Base-by-base conservation (phyloP, 2,329 filamentous ascomycete genomes). In the Epichloe sibirici region DNA sequence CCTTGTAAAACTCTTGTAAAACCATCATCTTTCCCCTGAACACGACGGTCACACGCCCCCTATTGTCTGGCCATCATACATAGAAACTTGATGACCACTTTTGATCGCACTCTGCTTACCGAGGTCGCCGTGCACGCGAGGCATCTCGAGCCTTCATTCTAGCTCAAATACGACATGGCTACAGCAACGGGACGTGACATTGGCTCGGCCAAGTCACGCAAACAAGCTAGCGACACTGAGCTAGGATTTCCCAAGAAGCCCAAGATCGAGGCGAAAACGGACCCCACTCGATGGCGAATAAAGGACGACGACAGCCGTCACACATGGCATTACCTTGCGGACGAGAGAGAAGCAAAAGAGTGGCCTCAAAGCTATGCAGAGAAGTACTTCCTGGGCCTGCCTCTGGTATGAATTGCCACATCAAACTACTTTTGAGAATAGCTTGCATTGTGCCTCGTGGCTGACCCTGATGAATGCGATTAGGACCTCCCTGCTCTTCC, bases 291-390 rank as follows among this genome's bases (percentile, higher is more conserved):
- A 68, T 98, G 93, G 93, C 81, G 93, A 56, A 71, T 97, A 65
- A 78, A 82, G 56, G 85, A 94, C 63, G 88, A 95, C 55, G 78
- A 81, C 49, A 91, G 93, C 48, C 78, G 87, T 52, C 90, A 96
- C 62, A 95, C 88, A 49, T 98, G 93, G 93, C 87, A 93, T 62
- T 98, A 97, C 65, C 73, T 98, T 3, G 79, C 81, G 9, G 85
- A 93, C 51, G 77, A 82, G 25, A 76, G 88, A 54, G 82, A 87
- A 52, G 70, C 76, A 7, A 74, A 86, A 60, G 71, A 79, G 53
- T 96, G 91, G 90, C 90, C 91, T 5, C 90, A 96, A 70, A 86
- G 81, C 25, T 76, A 75, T 52, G 88, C 90, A n/a, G 94, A 98
- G 65, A 95, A 89, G 68, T 95, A 90, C 67, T 88, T 83, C 62